Percentiles rank a stretch among this genome's conserved stretches.
These are phyloP conservation scores for Gossypium herbaceum DNA, from an alignment of 345 rosid species.

Conservation along the genomic window DNA sequence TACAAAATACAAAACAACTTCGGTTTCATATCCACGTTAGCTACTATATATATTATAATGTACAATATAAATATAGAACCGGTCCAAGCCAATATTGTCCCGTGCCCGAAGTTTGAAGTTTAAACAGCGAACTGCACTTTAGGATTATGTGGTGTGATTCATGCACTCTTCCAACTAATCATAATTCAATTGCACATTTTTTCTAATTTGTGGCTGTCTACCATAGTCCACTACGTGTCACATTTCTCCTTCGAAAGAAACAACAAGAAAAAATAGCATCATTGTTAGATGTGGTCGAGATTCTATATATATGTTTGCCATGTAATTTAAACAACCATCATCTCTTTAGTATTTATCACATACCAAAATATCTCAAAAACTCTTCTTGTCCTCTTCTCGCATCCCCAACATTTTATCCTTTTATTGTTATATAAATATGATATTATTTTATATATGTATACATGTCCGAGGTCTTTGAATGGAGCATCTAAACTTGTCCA, in stretches of 20 bases:
- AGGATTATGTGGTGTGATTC: not conserved
- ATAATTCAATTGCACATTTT: no score
- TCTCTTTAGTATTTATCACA: no score
- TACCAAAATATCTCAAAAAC: no score
- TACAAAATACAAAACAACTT: not conserved
- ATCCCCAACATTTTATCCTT: no score
- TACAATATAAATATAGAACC: not conserved
- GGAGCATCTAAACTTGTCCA: no score
- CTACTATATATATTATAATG: not conserved
- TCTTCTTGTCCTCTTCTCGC: no score
- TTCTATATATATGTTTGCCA: not conserved
- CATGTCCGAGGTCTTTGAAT: no score
- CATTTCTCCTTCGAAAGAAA: conserved; percentile 2
- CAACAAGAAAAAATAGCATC: not conserved
- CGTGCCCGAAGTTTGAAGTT: not conserved
- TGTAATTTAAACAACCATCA: not conserved
- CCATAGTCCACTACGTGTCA: not conserved
- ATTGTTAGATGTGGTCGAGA: conserved; percentile 21
- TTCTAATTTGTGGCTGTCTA: not conserved
- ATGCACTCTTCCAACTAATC: not conserved
- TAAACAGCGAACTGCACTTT: not conserved
- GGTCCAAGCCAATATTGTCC: not conserved
- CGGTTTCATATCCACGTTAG: not conserved
- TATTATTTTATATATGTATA: no score
- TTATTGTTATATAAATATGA: no score